These are phyloP conservation scores for Sicyos baderoa DNA, from an alignment of 306 rosid species.

Conservation along the genomic window DNA sequence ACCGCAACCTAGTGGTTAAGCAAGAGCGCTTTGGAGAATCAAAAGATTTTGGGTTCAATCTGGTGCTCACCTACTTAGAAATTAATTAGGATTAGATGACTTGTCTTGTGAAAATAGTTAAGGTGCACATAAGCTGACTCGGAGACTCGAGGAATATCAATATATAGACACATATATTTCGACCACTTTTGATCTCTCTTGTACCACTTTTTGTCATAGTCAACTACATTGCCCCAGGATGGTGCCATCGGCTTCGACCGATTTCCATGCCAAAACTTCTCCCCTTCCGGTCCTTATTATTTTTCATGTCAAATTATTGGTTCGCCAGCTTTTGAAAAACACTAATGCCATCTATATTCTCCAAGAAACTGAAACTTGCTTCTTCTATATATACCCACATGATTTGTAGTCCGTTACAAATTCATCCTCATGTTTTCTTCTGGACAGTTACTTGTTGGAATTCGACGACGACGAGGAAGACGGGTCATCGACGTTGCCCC, in stretches of 20 bases:
- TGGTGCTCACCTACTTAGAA: too few relatives aligned
- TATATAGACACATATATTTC: neutral
- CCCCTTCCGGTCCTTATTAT: neutral
- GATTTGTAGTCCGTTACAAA: neutral
- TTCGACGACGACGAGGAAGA: conserved; percentile 97
- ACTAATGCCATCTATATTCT: neutral
- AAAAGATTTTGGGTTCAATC: too few relatives aligned
- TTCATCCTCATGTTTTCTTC: conserved; percentile 21
- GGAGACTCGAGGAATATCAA: too few relatives aligned
- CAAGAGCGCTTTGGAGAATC: too few relatives aligned
- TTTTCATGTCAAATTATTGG: neutral
- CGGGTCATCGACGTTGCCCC: conserved; percentile 65
- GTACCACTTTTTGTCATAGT: neutral
- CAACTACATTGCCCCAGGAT: neutral
- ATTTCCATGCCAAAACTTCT: neutral
- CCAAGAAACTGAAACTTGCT: neutral
- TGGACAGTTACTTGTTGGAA: conserved; percentile 79
- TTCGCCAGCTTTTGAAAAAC: neutral
- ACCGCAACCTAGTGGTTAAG: too few relatives aligned
- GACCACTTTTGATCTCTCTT: neutral
- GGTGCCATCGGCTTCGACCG: neutral
- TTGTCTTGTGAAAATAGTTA: too few relatives aligned
- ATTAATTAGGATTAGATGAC: too few relatives aligned
- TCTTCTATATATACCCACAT: neutral
- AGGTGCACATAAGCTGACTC: too few relatives aligned